Evolutionary conservation across 352 stramenopile species (phyloP).

Genomic region (Pythium graminicola): DNA sequence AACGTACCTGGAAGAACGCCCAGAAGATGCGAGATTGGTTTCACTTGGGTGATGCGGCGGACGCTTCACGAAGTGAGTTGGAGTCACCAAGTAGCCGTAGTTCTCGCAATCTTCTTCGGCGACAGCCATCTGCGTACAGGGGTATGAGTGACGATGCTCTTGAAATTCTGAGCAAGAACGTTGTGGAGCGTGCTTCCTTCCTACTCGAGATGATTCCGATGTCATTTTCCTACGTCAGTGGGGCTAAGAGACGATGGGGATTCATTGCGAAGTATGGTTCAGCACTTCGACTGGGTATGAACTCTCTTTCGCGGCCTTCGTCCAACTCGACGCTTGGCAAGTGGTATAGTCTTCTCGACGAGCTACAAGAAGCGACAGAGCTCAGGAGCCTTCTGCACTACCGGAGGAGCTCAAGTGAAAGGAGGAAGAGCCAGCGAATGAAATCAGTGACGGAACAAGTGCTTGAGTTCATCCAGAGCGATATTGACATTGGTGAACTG

Average conservation of each 20-base stretch:
- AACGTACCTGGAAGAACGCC: conserved; percentile 73
- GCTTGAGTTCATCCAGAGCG: conserved; percentile 80
- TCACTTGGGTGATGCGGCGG: conserved; percentile 66
- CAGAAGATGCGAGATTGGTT: conserved; percentile 88
- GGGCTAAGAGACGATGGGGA: conserved; percentile 60
- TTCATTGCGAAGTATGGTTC: conserved; percentile 68
- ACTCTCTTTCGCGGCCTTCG: background rate
- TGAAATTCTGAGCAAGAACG: conserved; percentile 60
- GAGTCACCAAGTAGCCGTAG: conserved; percentile 15
- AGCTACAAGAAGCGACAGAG: conserved; percentile 70
- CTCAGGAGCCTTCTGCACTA: conserved; percentile 67
- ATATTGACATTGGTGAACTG: conserved; percentile 57
- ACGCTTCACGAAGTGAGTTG: conserved; percentile 36
- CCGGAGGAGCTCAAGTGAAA: conserved; percentile 63
- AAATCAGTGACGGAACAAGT: conserved; percentile 81
- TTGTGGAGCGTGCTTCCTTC: conserved; percentile 61
- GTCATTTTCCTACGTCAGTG: conserved; percentile 67
- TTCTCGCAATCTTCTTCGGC: conserved; percentile 3
- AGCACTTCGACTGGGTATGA: conserved; percentile 35
- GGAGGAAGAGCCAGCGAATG: conserved; percentile 34
- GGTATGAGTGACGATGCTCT: conserved; percentile 69
- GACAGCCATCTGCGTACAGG: conserved; percentile 73
- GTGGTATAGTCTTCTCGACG: conserved; percentile 76
- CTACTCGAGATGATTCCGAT: conserved; percentile 65
- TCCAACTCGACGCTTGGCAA: conserved; percentile 56